Conservation (phyloP, 2,329 filamentous ascomycete species). For the Alternaria arborescens region DNA sequence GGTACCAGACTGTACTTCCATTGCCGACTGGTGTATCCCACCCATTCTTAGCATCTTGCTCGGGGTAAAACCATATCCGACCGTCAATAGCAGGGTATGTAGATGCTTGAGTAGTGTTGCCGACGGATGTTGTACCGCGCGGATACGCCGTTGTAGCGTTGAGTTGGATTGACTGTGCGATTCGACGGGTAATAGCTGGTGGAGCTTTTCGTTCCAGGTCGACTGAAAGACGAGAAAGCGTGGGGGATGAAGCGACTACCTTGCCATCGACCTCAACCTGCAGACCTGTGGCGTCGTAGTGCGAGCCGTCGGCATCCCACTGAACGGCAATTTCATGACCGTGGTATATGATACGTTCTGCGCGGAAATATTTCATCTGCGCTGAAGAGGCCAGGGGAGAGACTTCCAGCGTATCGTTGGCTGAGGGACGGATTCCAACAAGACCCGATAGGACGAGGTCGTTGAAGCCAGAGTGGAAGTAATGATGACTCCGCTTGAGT, state of each 20-base stretch:
- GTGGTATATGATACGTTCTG: slow-evolving; percentile 54
- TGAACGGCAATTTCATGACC: slow-evolving; percentile 54
- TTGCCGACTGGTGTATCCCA: slow-evolving; percentile 47
- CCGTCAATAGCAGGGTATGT: slow-evolving; percentile 53
- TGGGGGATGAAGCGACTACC: slow-evolving; percentile 42
- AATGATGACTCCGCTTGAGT: slow-evolving; percentile 54
- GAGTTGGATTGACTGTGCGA: slow-evolving; percentile 52
- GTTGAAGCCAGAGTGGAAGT: slow-evolving; percentile 58
- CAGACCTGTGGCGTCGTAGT: slow-evolving; percentile 45
- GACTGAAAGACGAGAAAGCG: slow-evolving; percentile 36
- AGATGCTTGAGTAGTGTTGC: slow-evolving; percentile 28
- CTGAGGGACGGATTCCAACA: slow-evolving; percentile 53
- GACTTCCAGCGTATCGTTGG: slow-evolving; percentile 52
- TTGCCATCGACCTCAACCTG: slow-evolving; percentile 48
- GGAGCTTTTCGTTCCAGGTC: slow-evolving; percentile 30
- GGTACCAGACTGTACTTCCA: slow-evolving; percentile 48
- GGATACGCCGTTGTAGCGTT: slow-evolving; percentile 41
- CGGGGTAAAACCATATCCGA: slow-evolving; percentile 51
- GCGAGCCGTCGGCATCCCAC: slow-evolving; percentile 51
- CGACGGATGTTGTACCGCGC: slow-evolving; percentile 42
- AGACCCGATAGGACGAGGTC: slow-evolving; percentile 55
- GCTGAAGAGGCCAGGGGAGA: slow-evolving; percentile 49
- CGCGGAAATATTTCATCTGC: slow-evolving; percentile 52
- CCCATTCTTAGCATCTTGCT: slow-evolving; percentile 50
- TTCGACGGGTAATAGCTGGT: slow-evolving; percentile 38